Evolutionary conservation across 2,329 filamentous ascomycete genomes (phyloP).

Genomic region (Onygenales sp.): DNA sequence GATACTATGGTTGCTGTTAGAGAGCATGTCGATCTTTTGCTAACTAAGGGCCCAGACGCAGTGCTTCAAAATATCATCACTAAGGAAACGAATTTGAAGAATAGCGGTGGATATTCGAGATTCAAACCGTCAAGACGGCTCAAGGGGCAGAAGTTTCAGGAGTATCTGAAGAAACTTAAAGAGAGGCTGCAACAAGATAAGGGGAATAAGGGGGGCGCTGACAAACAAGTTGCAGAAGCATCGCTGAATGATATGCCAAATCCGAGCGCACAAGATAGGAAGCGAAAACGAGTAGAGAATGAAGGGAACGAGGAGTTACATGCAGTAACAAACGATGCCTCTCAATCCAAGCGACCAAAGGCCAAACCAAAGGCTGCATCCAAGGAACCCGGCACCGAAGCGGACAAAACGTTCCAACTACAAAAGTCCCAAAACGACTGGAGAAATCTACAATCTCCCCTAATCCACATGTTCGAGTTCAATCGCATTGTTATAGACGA

Average conservation of each 20-base stretch:
- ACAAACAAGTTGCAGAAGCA: not conserved
- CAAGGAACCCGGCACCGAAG: not conserved
- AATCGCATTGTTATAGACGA: slow-evolving; percentile 56
- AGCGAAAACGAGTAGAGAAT: slow-evolving; percentile 13
- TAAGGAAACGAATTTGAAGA: slow-evolving; percentile 21
- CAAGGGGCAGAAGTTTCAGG: slow-evolving; percentile 19
- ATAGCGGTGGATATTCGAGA: slow-evolving; percentile 30
- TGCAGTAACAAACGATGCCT: slow-evolving; percentile 1
- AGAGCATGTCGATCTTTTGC: slow-evolving; percentile 30
- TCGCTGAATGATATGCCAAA: not conserved
- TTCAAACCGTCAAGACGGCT: slow-evolving; percentile 25
- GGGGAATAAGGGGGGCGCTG: not conserved
- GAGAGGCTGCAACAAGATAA: slow-evolving; percentile 3
- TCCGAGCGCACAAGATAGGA: slow-evolving; percentile 5
- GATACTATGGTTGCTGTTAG: slow-evolving; percentile 34
- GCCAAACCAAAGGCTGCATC: not conserved
- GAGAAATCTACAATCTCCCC: slow-evolving; percentile 21
- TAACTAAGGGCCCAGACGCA: slow-evolving; percentile 17
- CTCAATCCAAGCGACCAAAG: not conserved
- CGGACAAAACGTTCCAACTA: slow-evolving; percentile 17
- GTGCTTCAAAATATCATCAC: slow-evolving; percentile 23
- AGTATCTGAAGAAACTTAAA: slow-evolving; percentile 11
- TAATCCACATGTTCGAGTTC: slow-evolving; percentile 53
- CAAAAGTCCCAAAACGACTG: slow-evolving; percentile 16
- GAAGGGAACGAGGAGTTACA: slow-evolving; percentile 7